A percentile compares a stretch with the other conserved stretches of the same genome.
Conservation (phyloP, 2,329 filamentous ascomycete species). For the Ophiostoma quercus region DNA sequence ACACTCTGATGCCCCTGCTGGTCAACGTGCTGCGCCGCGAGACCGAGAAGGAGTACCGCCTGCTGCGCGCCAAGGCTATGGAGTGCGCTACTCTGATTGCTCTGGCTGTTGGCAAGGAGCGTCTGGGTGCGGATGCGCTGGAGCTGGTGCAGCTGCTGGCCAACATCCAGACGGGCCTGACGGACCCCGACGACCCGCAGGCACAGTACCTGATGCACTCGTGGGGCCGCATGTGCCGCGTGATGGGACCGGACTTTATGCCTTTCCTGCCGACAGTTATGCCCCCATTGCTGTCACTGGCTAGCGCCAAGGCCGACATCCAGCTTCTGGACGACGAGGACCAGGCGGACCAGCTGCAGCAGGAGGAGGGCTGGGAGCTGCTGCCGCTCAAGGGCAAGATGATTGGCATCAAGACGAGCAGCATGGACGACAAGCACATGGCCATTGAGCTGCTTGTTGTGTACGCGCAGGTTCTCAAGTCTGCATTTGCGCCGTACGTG, state of each 20-base stretch:
- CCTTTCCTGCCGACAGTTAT: conserved; percentile 91
- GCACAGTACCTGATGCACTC: conserved; percentile 97
- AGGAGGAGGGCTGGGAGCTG: conserved; percentile 95
- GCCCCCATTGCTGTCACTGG: conserved; percentile 84
- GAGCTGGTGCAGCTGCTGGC: conserved; percentile 82
- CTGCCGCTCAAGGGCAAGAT: conserved; percentile 96
- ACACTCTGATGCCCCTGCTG: conserved; percentile 88
- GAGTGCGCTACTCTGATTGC: conserved; percentile 96
- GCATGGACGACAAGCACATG: conserved; percentile 97
- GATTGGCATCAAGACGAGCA: conserved; percentile 95
- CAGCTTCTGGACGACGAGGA: conserved; percentile 94
- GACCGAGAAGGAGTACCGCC: conserved; percentile 85
- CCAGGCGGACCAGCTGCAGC: conserved; percentile 83
- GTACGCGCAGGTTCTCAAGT: conserved; percentile 94
- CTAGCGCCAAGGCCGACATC: conserved; percentile 93
- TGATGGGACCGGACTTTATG: conserved; percentile 83
- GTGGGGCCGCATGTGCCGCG: conserved; percentile 98
- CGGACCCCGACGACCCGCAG: conserved; percentile 89
- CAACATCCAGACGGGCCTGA: conserved; percentile 78
- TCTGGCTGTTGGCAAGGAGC: conserved; percentile 87
- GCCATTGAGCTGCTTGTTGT: conserved; percentile 98
- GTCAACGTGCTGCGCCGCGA: conserved; percentile 85
- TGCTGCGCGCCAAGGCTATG: conserved; percentile 96
- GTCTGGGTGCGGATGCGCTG: conserved; percentile 81
- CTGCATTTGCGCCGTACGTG: conserved; percentile 85